Conservation (phyloP, 2,329 filamentous ascomycete genomes). For the Colletotrichum caudatum region DNA sequence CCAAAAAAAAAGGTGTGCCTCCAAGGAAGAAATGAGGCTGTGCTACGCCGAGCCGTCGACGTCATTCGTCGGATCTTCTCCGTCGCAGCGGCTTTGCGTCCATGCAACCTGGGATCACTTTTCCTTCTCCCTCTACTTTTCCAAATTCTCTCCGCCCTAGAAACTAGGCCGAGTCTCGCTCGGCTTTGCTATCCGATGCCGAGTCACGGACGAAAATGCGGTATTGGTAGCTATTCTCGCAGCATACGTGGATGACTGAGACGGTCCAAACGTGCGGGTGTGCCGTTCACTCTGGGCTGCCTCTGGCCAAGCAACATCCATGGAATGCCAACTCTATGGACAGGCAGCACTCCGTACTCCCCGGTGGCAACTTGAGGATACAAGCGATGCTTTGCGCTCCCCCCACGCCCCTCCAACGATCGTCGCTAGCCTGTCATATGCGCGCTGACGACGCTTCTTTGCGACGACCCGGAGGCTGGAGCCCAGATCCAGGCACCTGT, state of each 20-base stretch:
- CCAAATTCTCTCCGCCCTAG: constrained; percentile 2
- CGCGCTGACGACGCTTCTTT: constrained; percentile 40
- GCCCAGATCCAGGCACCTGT: constrained; percentile 40
- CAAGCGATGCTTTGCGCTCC: constrained; percentile 32
- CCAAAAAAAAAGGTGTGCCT: constrained; percentile 4
- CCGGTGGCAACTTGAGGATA: constrained; percentile 23
- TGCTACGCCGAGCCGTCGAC: constrained; percentile 34
- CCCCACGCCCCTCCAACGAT: constrained; percentile 23
- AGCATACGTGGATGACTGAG: not conserved
- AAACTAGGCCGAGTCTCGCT: not conserved
- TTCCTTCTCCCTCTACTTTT: constrained; percentile 12
- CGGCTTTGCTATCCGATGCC: constrained; percentile 29
- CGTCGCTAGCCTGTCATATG: constrained; percentile 26
- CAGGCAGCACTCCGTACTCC: not conserved
- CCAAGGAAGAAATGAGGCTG: constrained; percentile 31
- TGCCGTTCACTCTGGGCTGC: constrained; percentile 6
- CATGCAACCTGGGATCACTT: constrained; percentile 27
- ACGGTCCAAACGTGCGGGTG: constrained; percentile 17
- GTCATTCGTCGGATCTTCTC: constrained; percentile 38
- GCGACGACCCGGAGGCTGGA: constrained; percentile 35
- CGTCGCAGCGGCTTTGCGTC: constrained; percentile 34
- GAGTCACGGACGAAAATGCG: constrained; percentile 31
- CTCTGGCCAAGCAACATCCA: constrained; percentile 33
- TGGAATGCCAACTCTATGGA: constrained; percentile 25
- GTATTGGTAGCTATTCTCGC: constrained; percentile 17